Conservation (phyloP, 352 stramenopile species). For the Phytophthora parvispora region DNA sequence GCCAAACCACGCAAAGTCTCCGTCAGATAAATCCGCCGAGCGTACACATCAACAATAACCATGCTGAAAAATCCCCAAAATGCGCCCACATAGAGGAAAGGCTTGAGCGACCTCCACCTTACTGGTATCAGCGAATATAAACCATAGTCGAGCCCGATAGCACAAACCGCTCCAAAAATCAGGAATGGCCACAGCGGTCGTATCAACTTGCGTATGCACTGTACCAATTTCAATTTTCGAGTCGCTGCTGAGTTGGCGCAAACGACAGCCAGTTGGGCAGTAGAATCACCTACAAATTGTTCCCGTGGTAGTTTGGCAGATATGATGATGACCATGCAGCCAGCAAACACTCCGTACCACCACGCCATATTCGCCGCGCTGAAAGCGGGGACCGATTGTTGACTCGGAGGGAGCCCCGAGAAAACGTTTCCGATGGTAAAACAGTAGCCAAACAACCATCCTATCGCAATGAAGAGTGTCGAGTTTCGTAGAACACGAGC, state of each 20-base stretch:
- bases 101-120: constrained; percentile 5
- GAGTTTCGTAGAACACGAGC: constrained; percentile 7
- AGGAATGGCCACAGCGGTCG: background rate
- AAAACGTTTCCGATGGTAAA: constrained; percentile 7
- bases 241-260: background rate
- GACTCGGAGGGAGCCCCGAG: constrained; percentile 2
- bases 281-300: background rate
- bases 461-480: background rate
- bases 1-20: constrained; percentile 19
- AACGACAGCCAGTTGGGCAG: background rate
- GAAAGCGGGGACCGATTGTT: constrained; percentile 8
- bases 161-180: background rate
- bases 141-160: constrained; percentile 2
- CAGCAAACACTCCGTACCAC: constrained; percentile 17
- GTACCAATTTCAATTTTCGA: constrained; percentile 1
- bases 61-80: constrained; percentile 19
- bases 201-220: constrained; percentile 8
- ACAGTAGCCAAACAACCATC: constrained; percentile 13
- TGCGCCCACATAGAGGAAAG: constrained; percentile 16
- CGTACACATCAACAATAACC: constrained; percentile 12
- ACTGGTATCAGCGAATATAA: constrained; percentile 4
- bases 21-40: constrained; percentile 17
- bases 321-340: constrained; percentile 12
- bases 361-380: constrained; percentile 8
- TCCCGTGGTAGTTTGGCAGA: constrained; percentile 10